phyloP scores from a whole-genome alignment of 768 basidiomycete species.

The Tricholoma saponaceum region DNA sequence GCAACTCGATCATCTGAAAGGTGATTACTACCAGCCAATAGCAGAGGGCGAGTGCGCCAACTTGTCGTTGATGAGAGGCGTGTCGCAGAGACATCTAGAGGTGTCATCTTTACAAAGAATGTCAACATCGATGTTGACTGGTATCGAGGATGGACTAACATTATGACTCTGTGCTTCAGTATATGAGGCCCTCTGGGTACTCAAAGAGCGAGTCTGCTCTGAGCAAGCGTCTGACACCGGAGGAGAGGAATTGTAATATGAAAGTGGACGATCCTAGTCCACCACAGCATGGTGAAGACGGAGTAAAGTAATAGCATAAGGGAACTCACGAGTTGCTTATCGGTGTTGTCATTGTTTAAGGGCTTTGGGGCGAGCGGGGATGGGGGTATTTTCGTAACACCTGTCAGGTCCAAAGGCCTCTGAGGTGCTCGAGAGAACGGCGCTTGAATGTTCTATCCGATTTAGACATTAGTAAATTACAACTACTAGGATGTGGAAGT shows the following conservation, averaged over 20 bases:
- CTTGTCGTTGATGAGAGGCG: not conserved
- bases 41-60: not conserved
- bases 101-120: not conserved
- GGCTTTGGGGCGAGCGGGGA: not conserved
- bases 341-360: not conserved
- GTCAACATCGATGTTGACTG: not conserved
- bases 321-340: not conserved
- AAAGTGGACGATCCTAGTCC: not conserved
- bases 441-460: not conserved
- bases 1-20: constrained; percentile 2
- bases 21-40: not conserved
- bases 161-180: not conserved
- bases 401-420: not conserved
- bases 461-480: not conserved
- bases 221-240: not conserved
- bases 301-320: not conserved
- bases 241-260: not conserved
- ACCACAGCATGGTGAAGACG: not conserved
- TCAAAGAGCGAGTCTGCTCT: not conserved
- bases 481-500: not conserved
- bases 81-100: not conserved
- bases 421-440: constrained; percentile 1
- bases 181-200: not conserved
- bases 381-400: not conserved
- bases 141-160: not conserved